Evolutionary conservation across 2,329 filamentous ascomycete species (phyloP).

Genomic region (Monosporascus sp.): DNA sequence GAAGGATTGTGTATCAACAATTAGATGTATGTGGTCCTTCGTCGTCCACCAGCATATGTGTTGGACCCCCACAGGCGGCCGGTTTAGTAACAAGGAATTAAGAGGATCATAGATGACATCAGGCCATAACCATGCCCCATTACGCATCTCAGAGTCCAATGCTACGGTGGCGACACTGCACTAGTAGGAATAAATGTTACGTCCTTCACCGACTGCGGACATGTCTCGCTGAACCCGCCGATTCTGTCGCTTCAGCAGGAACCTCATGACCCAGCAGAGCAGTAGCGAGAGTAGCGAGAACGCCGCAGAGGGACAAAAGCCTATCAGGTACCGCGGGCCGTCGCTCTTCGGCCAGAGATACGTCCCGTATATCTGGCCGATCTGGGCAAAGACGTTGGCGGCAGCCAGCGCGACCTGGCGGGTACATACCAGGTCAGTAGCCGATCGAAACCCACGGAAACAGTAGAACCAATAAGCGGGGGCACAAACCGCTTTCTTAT

Average conservation of each 20-base stretch:
- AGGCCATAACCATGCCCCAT: too few species aligned
- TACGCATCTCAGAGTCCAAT: too few species aligned
- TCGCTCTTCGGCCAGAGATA: constrained; percentile 2
- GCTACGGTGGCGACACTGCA: too few species aligned
- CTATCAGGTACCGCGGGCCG: constrained; percentile 1
- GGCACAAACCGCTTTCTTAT: constrained; percentile 36
- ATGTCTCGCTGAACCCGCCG: not conserved
- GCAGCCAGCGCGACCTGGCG: not conserved
- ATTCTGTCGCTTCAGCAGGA: constrained; percentile 1
- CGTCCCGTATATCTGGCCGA: constrained; percentile 3
- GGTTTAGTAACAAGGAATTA: too few species aligned
- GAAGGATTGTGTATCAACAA: too few species aligned
- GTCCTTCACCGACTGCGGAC: not conserved
- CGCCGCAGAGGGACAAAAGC: constrained; percentile 1
- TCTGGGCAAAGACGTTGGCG: not conserved
- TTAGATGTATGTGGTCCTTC: too few species aligned
- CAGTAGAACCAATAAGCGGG: not conserved
- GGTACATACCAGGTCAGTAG: not conserved
- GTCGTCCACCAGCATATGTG: too few species aligned
- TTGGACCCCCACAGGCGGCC: too few species aligned
- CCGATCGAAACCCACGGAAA: not conserved
- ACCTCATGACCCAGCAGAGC: constrained; percentile 1
- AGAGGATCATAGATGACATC: too few species aligned
- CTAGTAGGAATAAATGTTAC: constrained; percentile 4
- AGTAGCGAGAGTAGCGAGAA: constrained; percentile 3